Conservation (phyloP, 2,329 filamentous ascomycete species). For the Exophiala viscosa region DNA sequence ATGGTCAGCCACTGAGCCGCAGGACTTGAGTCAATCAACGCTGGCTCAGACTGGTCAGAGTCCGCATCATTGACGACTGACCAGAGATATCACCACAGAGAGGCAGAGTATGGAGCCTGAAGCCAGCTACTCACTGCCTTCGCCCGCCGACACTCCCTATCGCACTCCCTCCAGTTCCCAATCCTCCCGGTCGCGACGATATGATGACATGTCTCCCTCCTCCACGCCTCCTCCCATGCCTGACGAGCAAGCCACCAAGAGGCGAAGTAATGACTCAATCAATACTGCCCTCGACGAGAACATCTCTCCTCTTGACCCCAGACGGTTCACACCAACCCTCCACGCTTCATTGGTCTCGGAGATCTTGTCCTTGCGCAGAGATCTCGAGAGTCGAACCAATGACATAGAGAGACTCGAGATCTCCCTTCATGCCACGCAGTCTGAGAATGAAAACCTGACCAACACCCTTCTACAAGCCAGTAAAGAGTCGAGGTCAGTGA, state of each 20-base stretch:
- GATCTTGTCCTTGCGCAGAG: conserved; percentile 79
- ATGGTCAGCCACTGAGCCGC: background rate
- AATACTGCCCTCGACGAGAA: conserved; percentile 55
- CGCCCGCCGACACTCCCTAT: conserved; percentile 68
- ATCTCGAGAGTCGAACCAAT: conserved; percentile 84
- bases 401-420: conserved; percentile 82
- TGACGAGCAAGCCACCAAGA: conserved; percentile 38
- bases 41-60: conserved; percentile 9
- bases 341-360: conserved; percentile 94
- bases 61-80: background rate
- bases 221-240: conserved; percentile 57
- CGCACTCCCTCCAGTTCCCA: conserved; percentile 54
- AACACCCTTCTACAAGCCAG: conserved; percentile 58
- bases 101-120: conserved; percentile 27
- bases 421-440: conserved; percentile 64
- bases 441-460: conserved; percentile 70
- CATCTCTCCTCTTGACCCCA: conserved; percentile 75
- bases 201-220: conserved; percentile 48
- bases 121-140: conserved; percentile 59
- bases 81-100: conserved; percentile 10
- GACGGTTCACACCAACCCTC: conserved; percentile 89
- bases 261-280: conserved; percentile 36
- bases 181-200: conserved; percentile 63
- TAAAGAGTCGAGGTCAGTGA: conserved; percentile 75
- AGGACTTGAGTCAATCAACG: background rate